These are phyloP conservation scores for Zasmidium angulare DNA, from an alignment of 2,329 filamentous ascomycete genomes.

Conservation along the genomic window DNA sequence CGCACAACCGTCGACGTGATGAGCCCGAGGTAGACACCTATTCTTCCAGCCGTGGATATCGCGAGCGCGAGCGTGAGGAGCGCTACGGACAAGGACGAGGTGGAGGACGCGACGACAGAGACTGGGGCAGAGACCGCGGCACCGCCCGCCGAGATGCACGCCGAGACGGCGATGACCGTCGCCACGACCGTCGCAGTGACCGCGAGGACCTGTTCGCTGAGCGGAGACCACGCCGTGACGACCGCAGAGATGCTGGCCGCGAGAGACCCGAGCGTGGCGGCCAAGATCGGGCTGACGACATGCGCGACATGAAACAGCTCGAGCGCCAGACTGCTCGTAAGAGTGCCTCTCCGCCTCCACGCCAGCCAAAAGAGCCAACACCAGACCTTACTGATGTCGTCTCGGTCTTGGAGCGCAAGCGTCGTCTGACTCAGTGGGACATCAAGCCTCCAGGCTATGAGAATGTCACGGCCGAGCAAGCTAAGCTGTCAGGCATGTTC, in stretches of 20 bases:
- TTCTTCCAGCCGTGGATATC: constrained; percentile 87
- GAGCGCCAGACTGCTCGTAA: constrained; percentile 53
- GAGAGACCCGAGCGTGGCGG: constrained; percentile 38
- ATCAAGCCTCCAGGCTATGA: constrained; percentile 98
- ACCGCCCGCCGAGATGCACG: constrained; percentile 62
- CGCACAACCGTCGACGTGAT: constrained; percentile 57
- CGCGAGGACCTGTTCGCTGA: constrained; percentile 31
- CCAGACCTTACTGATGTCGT: constrained; percentile 87
- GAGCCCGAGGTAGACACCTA: constrained; percentile 75
- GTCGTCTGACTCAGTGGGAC: constrained; percentile 97
- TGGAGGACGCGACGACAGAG: constrained; percentile 46
- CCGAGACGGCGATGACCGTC: constrained; percentile 58
- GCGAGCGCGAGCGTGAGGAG: constrained; percentile 91
- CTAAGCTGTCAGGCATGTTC: constrained; percentile 98
- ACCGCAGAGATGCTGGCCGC: constrained; percentile 27
- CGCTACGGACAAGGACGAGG: constrained; percentile 66
- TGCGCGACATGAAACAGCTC: constrained; percentile 36
- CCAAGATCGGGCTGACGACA: constrained; percentile 37
- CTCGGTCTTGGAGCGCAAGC: constrained; percentile 81
- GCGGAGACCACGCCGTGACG: constrained; percentile 42
- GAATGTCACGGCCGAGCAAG: constrained; percentile 96
- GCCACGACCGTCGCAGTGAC: constrained; percentile 49
- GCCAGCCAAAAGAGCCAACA: constrained; percentile 91
- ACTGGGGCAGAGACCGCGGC: constrained; percentile 72
- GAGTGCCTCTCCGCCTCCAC: constrained; percentile 75